phyloP scores from a whole-genome alignment of 2,329 filamentous ascomycete species.

The Diaporthe nobilis region DNA sequence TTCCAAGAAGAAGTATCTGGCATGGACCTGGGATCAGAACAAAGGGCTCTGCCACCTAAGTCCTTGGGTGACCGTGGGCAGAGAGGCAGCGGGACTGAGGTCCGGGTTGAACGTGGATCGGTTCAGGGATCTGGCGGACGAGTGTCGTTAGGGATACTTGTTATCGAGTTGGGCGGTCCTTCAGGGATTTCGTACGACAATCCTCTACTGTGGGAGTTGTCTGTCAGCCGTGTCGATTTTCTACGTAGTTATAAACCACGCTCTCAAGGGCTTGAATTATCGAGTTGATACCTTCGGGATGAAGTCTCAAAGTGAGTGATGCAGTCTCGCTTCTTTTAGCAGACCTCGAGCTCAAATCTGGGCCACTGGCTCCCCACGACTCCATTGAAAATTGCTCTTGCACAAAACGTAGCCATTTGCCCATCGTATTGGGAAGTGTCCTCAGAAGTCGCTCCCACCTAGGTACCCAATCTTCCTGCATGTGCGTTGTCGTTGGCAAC shows the following conservation, averaged over 20 bases:
- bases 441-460: no score
- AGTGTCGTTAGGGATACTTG: slow-evolving; percentile 16
- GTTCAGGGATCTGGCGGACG: slow-evolving; percentile 29
- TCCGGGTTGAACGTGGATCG: slow-evolving; percentile 55
- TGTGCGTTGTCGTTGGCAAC: no score
- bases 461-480: no score
- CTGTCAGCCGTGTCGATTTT: neutral
- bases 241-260: no score
- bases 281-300: neutral
- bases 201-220: neutral
- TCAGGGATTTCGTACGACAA: neutral
- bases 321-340: neutral
- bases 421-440: no score
- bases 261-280: neutral
- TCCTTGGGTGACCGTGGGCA: slow-evolving; percentile 65
- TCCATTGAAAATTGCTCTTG: no score
- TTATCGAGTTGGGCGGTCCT: neutral
- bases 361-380: no score
- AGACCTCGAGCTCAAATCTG: no score
- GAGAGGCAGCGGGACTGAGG: slow-evolving; percentile 49
- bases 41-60: slow-evolving; percentile 58
- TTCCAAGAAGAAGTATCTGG: slow-evolving; percentile 55
- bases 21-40: slow-evolving; percentile 64
- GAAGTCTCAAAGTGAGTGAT: neutral
- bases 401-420: no score